Evolutionary conservation across 768 basidiomycete genomes (phyloP), one percentile per base, ranked within the genome.

Genomic region (Termitomyces bulborhizus): DNA sequence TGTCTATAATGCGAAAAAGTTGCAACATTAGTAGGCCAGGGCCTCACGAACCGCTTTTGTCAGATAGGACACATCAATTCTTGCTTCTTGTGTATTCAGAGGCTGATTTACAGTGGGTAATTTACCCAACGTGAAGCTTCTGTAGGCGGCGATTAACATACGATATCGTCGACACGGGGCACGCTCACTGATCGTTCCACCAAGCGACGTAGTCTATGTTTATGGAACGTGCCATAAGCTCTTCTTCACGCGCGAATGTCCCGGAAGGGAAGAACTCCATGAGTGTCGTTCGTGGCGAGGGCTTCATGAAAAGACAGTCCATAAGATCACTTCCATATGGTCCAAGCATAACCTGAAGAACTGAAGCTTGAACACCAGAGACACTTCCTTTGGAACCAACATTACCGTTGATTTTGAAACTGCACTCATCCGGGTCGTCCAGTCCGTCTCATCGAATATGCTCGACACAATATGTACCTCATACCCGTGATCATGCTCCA

Each of bases 201-300:
- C 83, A 85, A 7, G 81, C 85, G 46, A 82, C 64, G 61, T 88
- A 88, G 9, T 71, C 68, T 53, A 85, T 71, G 9, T 80, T 78
- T 24, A 85, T 62, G 7, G 80, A 76, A 29, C 70, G 70, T n/a
- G 74, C 74, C 18, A 85, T 76, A 47, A 82, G 69, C 62, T 85
- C 81, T 55, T 79, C 76, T 61, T 90, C 86, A 46, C 77, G 79
- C 26, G 76, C 74, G 67, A 88, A 91, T 18, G 76, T 76, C n/a
- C 78, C 79, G 2, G 77, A 71, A 18, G 83, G 86, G 70, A 88
- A 91, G 62, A 93, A 76, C 69, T 94, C 91, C 72, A 92, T 81
- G 36, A 92, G 73, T 3, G 84, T 83, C 21, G 87, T 76, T 26
- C 78, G 73, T 15, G 74, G 62, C 26, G 81, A 79, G 4, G 79